Percentiles rank a stretch among this genome's conserved stretches.
These are phyloP conservation scores for Fistulinella prunicolor DNA, from an alignment of 768 basidiomycete species.

Conservation along the genomic window DNA sequence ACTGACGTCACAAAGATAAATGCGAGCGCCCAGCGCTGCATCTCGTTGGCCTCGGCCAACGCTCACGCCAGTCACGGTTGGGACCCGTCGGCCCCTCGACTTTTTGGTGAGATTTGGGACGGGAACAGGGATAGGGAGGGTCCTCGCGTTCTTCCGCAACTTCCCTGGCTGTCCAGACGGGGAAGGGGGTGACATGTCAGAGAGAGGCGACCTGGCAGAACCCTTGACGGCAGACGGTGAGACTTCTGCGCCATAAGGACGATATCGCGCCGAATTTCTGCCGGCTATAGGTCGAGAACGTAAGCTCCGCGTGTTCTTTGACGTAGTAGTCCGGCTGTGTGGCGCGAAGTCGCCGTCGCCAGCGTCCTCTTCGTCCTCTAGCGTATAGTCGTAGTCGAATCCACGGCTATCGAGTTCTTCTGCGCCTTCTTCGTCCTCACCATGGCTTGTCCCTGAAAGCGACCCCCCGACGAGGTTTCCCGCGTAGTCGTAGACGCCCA, in stretches of 20 bases:
- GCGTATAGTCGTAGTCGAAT: constrained; percentile 30
- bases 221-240: constrained; percentile 30
- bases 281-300: constrained; percentile 34
- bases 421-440: constrained; percentile 27
- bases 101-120: constrained; percentile 71
- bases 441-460: constrained; percentile 19
- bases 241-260: constrained; percentile 29
- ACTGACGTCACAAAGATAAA: constrained; percentile 73
- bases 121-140: constrained; percentile 55
- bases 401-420: constrained; percentile 24
- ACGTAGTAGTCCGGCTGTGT: constrained; percentile 32
- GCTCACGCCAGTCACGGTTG: constrained; percentile 42
- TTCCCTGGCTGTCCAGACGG: constrained; percentile 25
- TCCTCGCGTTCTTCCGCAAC: constrained; percentile 37
- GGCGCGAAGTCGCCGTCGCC: constrained; percentile 36
- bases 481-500: constrained; percentile 22
- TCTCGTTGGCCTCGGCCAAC: constrained; percentile 32
- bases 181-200: constrained; percentile 27
- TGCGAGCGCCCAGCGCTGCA: constrained; percentile 41
- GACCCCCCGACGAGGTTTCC: constrained; percentile 18
- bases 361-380: constrained; percentile 30
- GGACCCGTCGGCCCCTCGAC: constrained; percentile 64
- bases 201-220: constrained; percentile 31
- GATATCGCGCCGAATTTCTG: constrained; percentile 33
- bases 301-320: constrained; percentile 38